Percentiles rank a stretch among this genome's conserved stretches.
phyloP scores from a whole-genome alignment of 2,329 filamentous ascomycete species.

The Clonostachys solani region DNA sequence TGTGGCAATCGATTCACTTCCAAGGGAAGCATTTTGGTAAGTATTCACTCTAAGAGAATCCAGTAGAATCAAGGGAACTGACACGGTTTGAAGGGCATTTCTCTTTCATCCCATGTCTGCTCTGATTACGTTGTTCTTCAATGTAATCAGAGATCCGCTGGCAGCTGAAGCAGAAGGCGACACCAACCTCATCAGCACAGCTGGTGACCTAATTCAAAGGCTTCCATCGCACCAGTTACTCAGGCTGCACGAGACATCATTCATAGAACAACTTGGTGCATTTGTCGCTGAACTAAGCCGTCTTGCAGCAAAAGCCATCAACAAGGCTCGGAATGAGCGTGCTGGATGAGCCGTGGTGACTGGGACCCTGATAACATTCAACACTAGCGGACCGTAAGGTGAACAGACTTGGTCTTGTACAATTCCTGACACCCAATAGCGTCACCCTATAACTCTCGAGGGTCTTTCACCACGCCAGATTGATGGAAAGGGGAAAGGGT shows the following conservation, averaged over 20 bases:
- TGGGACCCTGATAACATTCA: no score
- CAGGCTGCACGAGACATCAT: slow-evolving; percentile 11
- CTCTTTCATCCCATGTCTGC: slow-evolving; percentile 54
- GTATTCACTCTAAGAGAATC: slow-evolving; percentile 3
- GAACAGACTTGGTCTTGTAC: no score
- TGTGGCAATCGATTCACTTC: slow-evolving; percentile 32
- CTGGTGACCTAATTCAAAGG: slow-evolving; percentile 35
- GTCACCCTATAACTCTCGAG: no score
- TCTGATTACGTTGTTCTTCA: slow-evolving; percentile 49
- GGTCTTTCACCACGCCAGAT: no score
- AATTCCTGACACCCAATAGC: no score
- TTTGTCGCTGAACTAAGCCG: slow-evolving; percentile 38
- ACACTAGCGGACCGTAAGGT: no score
- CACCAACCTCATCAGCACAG: slow-evolving; percentile 35
- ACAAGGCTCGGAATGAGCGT: slow-evolving; percentile 10
- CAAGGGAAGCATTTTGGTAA: slow-evolving; percentile 45
- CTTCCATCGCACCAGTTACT: slow-evolving; percentile 16
- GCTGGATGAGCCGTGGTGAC: no score
- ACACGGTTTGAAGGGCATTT: slow-evolving; percentile 33
- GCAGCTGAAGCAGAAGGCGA: slow-evolving; percentile 36
- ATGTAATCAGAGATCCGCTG: slow-evolving; percentile 42
- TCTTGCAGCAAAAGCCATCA: slow-evolving; percentile 35
- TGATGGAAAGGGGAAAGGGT: no score
- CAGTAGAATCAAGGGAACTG: not conserved
- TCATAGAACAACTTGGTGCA: slow-evolving; percentile 21